These are phyloP conservation scores for Volvox carteri DNA, from an alignment of 163 green algal genomes.

Conservation along the genomic window DNA sequence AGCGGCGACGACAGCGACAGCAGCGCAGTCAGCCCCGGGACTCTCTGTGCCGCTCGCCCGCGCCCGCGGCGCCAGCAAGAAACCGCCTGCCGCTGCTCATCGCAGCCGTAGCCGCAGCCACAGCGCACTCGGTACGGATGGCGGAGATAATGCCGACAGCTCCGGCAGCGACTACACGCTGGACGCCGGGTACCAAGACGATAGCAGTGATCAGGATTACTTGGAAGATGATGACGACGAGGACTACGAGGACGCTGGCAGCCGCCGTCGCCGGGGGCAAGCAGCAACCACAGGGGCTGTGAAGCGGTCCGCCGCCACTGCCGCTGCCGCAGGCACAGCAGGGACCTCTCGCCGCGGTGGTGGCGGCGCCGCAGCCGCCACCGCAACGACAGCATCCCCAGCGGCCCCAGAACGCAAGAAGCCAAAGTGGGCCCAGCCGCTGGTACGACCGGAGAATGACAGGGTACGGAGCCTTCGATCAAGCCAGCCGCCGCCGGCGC, in stretches of 20 bases:
- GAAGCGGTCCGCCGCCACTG: neutral
- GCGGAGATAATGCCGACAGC: neutral
- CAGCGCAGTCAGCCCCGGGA: too few species aligned
- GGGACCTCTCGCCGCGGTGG: neutral
- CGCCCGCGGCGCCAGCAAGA: neutral
- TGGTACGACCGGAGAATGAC: constrained; percentile 35
- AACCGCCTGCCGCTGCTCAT: neutral
- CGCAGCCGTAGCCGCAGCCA: neutral
- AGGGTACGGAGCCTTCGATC: constrained; percentile 30
- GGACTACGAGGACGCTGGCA: neutral
- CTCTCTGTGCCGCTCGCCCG: neutral
- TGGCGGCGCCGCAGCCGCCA: neutral
- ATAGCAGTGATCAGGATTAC: constrained; percentile 29
- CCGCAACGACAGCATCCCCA: neutral
- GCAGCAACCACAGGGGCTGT: neutral
- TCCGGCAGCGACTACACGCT: neutral
- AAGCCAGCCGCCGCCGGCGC: constrained; percentile 28
- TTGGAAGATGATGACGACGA: neutral
- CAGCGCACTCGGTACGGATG: neutral
- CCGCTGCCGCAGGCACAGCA: neutral
- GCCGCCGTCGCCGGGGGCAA: neutral
- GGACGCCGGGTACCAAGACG: constrained; percentile 8
- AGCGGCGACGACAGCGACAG: too few species aligned
- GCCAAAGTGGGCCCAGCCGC: constrained; percentile 32
- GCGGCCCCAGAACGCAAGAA: neutral